phyloP scores from a whole-genome alignment of 306 rosid species.

The Pueraria montana region DNA sequence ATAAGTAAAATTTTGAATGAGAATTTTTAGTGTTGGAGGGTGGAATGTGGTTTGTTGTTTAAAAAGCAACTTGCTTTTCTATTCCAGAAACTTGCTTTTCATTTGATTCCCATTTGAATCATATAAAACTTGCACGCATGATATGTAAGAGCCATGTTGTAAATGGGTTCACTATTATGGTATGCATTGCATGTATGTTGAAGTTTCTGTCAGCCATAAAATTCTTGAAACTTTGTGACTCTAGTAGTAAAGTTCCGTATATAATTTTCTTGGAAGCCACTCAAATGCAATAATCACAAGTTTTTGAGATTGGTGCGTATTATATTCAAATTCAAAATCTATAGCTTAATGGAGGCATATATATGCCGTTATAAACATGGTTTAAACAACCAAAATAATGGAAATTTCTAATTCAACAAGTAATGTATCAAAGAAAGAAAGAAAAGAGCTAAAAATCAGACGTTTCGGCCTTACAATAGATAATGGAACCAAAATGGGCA shows the following conservation, averaged over 20 bases:
- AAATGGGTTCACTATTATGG: neutral
- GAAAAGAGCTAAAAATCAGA: neutral
- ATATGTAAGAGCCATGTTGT: neutral
- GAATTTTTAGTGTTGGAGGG: neutral
- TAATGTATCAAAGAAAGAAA: neutral
- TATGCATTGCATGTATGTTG: neutral
- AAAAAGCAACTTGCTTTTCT: neutral
- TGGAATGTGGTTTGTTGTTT: neutral
- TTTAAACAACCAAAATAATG: neutral
- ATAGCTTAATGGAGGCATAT: neutral
- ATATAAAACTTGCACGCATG: neutral
- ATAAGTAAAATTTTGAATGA: too few relatives aligned
- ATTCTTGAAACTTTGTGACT: neutral
- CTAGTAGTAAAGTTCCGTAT: neutral
- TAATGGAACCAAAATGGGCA: neutral
- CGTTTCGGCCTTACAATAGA: neutral
- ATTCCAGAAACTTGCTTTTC: neutral
- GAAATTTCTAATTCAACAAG: neutral
- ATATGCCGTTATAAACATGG: neutral
- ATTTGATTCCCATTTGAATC: neutral
- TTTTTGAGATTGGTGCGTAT: neutral
- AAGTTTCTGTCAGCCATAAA: neutral
- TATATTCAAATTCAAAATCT: neutral
- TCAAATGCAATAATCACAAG: neutral
- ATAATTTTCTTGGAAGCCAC: slow-evolving; percentile 17